Evolutionary conservation across 1,284 basidiomycete species (phyloP).

Genomic region (Hemileia vastatrix): DNA sequence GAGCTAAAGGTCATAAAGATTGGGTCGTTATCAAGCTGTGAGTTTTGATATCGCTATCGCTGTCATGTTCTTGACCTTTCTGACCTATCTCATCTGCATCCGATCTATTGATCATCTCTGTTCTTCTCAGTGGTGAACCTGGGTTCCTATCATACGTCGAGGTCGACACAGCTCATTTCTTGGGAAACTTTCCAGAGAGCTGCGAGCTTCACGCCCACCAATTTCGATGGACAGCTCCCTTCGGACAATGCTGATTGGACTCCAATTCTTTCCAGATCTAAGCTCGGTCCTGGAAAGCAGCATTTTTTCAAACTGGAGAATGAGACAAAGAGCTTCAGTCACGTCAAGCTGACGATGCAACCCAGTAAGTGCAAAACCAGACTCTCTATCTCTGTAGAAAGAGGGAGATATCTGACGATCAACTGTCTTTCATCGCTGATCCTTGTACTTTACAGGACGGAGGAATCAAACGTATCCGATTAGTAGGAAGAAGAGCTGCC

Average conservation of each 20-base stretch:
- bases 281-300: constrained; percentile 78
- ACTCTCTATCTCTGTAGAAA: not conserved
- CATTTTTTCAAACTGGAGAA: constrained; percentile 72
- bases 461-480: constrained; percentile 79
- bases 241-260: constrained; percentile 54
- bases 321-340: constrained; percentile 56
- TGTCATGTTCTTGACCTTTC: not conserved
- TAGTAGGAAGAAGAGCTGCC: constrained; percentile 59
- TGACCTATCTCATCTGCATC: not conserved
- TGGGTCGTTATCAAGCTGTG: constrained; percentile 84
- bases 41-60: constrained; percentile 39
- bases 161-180: constrained; percentile 90
- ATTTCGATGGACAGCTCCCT: not conserved
- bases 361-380: constrained; percentile 50
- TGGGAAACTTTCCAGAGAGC: constrained; percentile 73
- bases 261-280: constrained; percentile 61
- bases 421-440: not conserved
- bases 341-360: constrained; percentile 78
- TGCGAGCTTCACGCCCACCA: not conserved
- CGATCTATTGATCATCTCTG: not conserved
- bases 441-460: constrained; percentile 54
- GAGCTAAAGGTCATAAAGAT: constrained; percentile 68
- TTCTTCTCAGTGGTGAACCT: constrained; percentile 26
- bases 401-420: not conserved
- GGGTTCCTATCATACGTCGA: constrained; percentile 65